Evolutionary conservation across 75 land plant species (phyloP).

Genomic region (Chamaecyparis obtusa): DNA sequence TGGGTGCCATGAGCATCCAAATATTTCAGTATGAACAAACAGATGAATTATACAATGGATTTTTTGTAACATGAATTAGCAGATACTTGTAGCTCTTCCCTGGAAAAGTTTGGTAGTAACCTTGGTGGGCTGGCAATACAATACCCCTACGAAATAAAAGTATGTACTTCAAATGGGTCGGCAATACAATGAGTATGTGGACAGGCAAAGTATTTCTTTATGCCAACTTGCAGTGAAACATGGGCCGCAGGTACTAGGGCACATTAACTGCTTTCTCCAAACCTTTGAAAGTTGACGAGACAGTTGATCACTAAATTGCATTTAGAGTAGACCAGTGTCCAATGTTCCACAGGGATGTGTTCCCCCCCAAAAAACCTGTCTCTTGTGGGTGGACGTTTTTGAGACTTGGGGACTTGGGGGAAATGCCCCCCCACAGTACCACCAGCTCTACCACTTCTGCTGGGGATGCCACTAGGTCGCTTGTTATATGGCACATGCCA

Average conservation of each 20-base stretch:
- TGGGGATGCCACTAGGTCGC: too few species aligned
- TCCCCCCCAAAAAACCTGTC: too few species aligned
- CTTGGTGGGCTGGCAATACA: not conserved
- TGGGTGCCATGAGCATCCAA: not conserved
- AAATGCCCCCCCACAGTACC: too few species aligned
- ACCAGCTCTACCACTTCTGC: too few species aligned
- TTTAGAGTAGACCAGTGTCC: not conserved
- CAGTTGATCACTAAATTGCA: not conserved
- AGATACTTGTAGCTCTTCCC: too few species aligned
- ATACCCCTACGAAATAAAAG: not conserved
- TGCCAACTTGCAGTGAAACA: not conserved
- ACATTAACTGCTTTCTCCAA: not conserved
- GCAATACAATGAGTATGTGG: not conserved
- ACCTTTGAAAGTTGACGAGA: not conserved
- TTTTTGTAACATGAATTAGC: too few species aligned
- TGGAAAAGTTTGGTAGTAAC: not conserved
- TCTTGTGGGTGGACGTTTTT: too few species aligned
- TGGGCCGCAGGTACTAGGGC: not conserved
- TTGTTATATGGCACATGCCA: too few species aligned
- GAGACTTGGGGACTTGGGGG: too few species aligned
- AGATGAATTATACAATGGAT: not conserved
- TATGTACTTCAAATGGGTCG: too few species aligned
- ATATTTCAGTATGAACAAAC: not conserved
- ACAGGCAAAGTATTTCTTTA: not conserved
- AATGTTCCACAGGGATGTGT: too few species aligned